phyloP scores from a whole-genome alignment of 257 asterid genomes.

The Paraleonurus japonicus region DNA sequence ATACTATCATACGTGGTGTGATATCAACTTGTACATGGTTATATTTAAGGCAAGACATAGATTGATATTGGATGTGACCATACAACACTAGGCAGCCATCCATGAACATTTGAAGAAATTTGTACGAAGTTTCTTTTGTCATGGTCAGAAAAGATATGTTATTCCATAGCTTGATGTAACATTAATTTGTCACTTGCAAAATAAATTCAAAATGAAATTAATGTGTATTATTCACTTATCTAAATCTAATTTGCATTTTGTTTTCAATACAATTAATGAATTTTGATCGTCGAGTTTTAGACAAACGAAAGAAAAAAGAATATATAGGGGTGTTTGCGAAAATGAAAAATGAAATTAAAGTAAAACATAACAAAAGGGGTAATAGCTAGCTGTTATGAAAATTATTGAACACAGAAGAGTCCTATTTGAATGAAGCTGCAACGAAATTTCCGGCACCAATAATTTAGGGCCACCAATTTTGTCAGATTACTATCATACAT shows the following conservation, averaged over 20 bases:
- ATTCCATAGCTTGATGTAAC: too few species aligned
- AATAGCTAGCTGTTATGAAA: neutral
- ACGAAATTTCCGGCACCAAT: slow-evolving; percentile 34
- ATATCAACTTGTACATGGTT: neutral
- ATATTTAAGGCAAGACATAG: neutral
- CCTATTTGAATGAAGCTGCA: slow-evolving; percentile 31
- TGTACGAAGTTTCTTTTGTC: neutral
- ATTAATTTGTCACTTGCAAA: neutral
- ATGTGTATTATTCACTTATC: neutral
- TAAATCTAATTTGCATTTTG: neutral
- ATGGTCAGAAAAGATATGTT: neutral
- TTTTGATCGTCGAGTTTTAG: neutral
- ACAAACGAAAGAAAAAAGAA: too few species aligned
- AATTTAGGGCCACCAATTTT: slow-evolving; percentile 32
- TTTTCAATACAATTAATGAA: too few species aligned
- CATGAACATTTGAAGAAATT: neutral
- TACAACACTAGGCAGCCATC: neutral
- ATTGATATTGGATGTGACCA: neutral
- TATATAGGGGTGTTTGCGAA: too few species aligned
- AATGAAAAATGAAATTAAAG: neutral
- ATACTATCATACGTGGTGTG: neutral
- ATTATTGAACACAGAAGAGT: slow-evolving; percentile 28
- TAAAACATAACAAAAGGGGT: neutral
- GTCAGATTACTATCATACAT: slow-evolving; percentile 5
- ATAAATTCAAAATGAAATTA: too few species aligned